Conservation (phyloP, 2,329 filamentous ascomycete species). For the Diaporthe helianthi region DNA sequence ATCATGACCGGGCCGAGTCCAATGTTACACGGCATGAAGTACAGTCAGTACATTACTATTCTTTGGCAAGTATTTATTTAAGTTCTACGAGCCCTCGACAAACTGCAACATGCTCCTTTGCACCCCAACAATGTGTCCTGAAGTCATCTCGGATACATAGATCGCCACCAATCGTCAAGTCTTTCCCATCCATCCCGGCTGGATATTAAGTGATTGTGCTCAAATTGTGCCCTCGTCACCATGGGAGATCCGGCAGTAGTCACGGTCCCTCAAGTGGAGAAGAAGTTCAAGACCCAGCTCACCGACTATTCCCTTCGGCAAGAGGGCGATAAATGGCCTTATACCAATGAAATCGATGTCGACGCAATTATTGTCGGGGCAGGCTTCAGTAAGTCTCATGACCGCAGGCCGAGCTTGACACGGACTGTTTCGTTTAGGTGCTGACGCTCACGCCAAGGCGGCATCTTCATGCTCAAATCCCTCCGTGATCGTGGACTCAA, state of each 20-base stretch:
- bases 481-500: slow-evolving; percentile 58
- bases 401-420: neutral
- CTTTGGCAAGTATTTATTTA: slow-evolving; percentile 6
- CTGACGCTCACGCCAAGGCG: slow-evolving; percentile 40
- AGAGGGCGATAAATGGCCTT: slow-evolving; percentile 45
- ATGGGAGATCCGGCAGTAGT: slow-evolving; percentile 36
- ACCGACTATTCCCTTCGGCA: slow-evolving; percentile 47
- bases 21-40: slow-evolving; percentile 10
- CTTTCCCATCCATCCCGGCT: neutral
- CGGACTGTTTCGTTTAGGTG: neutral
- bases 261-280: slow-evolving; percentile 33
- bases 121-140: neutral
- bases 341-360: slow-evolving; percentile 52
- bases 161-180: neutral
- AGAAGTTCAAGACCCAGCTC: slow-evolving; percentile 51
- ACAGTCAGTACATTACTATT: too few species aligned
- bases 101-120: neutral
- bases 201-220: neutral
- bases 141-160: neutral
- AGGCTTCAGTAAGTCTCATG: slow-evolving; percentile 48
- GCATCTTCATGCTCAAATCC: slow-evolving; percentile 58
- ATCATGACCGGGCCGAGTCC: neutral
- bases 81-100: neutral
- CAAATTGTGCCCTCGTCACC: slow-evolving; percentile 18
- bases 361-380: slow-evolving; percentile 54